Evolutionary conservation across 441 rosid species (phyloP), one percentile per base, ranked within the genome.

Genomic region (Viola pubescens): DNA sequence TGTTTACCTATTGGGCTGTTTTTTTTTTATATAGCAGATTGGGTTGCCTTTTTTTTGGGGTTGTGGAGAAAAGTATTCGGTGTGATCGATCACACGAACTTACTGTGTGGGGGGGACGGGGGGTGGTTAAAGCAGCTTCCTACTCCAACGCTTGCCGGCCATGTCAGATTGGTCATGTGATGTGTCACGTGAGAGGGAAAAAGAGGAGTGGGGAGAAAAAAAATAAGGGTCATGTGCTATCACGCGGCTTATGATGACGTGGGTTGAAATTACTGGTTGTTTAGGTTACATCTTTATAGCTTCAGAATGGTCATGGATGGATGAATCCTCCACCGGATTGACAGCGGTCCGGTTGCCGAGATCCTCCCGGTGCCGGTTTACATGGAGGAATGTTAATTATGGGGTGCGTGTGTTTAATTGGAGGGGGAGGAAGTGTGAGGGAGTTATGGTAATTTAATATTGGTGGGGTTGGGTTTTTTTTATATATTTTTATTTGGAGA

Each of bases 161-260:
- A 53, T 69, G 73, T 70, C 75, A 61, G 74, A 45, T 14, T 2
- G 54, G 64, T 71, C 74, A 55, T 14, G 68, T 70, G 77, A 46
- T 12, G 6, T 9, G 45, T 62, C 67, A 63, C 60, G 54, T 59
- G 70, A 59, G 19, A 7, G 9, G 6, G 11, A 48, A 19, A 39
- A n/a, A 14, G 46, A 34, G 12, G 40, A 39, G 13, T 39, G 49
- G 37, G 38, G 19, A 6, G 34, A 2, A 26, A 48, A 26, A 52
- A 52, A 14, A 12, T 11, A 13, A 49, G 12, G 14, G 26, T 64
- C 68, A 64, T 62, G 68, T 57, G 68, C 12, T 51, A 3, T 56
- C 37, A 54, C 63, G 59, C 59, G 26, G 68, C 37, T 42, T 16
- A 44, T 45, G 59, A 13, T 58, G 58, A 65, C 47, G 49, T 64